phyloP scores from a whole-genome alignment of 257 asterid genomes.

The Cinchona pubescens region DNA sequence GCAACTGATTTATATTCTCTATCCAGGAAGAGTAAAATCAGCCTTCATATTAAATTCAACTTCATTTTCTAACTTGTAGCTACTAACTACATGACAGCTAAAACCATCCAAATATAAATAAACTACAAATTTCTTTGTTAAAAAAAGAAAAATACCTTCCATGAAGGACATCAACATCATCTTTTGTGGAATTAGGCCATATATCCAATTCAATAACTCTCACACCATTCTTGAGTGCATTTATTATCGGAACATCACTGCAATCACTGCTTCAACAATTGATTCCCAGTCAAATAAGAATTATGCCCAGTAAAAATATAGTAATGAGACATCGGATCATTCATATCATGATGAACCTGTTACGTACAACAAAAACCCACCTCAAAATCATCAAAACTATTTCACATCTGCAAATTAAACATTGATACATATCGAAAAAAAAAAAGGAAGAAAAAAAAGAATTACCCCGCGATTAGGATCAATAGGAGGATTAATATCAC shows the following conservation, averaged over 20 bases:
- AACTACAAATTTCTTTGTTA: not conserved
- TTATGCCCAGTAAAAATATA: conserved; percentile 73
- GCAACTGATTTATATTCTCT: not conserved
- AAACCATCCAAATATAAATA: not conserved
- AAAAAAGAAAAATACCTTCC: conserved; percentile 52
- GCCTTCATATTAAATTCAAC: not conserved
- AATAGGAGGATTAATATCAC: conserved; percentile 56
- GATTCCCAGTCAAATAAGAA: conserved; percentile 80
- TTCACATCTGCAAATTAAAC: not conserved
- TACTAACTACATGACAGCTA: not conserved
- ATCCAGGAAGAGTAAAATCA: not conserved
- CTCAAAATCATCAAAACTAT: not conserved
- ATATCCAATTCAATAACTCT: conserved; percentile 74
- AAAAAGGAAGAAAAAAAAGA: not conserved
- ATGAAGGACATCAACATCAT: conserved; percentile 59
- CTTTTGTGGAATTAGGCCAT: conserved; percentile 73
- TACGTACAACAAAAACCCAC: conserved; percentile 15
- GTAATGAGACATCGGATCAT: conserved; percentile 68
- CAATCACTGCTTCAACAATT: conserved; percentile 66
- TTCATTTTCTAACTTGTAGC: not conserved
- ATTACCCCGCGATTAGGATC: conserved; percentile 54
- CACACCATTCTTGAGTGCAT: conserved; percentile 54
- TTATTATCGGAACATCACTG: conserved; percentile 60
- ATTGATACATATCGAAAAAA: too few relatives aligned
- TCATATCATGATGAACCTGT: conserved; percentile 80